phyloP scores from a whole-genome alignment of 2,329 filamentous ascomycete species.

The Ophiostoma himal-ulmi region DNA sequence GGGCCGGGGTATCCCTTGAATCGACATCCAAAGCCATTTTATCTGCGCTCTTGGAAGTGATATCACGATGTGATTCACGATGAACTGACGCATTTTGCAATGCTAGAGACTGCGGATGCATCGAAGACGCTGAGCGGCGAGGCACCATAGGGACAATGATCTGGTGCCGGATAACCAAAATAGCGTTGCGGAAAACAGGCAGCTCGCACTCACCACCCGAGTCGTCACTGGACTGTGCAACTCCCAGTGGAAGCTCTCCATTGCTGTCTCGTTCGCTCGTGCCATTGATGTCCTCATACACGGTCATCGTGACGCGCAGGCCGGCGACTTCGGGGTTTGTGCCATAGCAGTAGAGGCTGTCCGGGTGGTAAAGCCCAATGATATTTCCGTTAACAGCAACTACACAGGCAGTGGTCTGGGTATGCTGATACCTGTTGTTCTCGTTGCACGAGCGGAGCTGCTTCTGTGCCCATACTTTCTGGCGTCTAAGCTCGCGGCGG shows the following conservation, averaged over 20 bases:
- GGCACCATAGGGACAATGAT: conserved; percentile 22
- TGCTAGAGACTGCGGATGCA: neutral
- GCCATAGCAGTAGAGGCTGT: conserved; percentile 25
- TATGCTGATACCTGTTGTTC: conserved; percentile 25
- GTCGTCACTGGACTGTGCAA: neutral
- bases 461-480: conserved; percentile 24
- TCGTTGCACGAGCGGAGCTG: conserved; percentile 27
- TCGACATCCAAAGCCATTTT: neutral
- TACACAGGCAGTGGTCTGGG: conserved; percentile 27
- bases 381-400: conserved; percentile 26
- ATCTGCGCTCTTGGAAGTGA: neutral
- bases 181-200: conserved; percentile 16
- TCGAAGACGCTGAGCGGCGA: neutral
- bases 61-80: neutral
- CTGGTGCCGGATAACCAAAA: conserved; percentile 23
- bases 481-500: conserved; percentile 22
- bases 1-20: neutral
- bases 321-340: conserved; percentile 24
- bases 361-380: conserved; percentile 22
- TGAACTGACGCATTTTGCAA: neutral
- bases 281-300: conserved; percentile 16
- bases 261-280: neutral
- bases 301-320: conserved; percentile 27
- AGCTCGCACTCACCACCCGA: neutral
- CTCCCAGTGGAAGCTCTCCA: neutral